phyloP scores from a whole-genome alignment of 148 eudicot genomes.

The Amaranthus cruentus region DNA sequence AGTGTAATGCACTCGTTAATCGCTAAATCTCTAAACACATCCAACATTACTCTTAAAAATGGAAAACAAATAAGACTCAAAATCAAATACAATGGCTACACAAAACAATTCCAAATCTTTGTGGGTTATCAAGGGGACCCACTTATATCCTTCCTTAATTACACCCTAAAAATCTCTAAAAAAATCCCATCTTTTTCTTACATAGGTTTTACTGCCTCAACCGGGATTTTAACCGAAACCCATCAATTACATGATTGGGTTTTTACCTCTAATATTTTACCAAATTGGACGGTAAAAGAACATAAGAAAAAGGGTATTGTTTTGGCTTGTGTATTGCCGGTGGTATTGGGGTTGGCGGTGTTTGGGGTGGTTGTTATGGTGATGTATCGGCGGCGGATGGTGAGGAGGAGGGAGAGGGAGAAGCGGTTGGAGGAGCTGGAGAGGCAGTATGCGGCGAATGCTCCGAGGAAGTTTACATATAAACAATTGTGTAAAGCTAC shows the following conservation, averaged over 20 bases:
- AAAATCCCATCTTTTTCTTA: conserved; percentile 38
- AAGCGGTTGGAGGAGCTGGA: conserved; percentile 43
- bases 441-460: conserved; percentile 41
- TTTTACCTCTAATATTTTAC: conserved; percentile 41
- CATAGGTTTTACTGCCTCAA: conserved; percentile 65
- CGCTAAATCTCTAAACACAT: conserved; percentile 29
- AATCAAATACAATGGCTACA: conserved; percentile 50
- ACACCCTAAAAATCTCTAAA: conserved; percentile 33
- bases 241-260: conserved; percentile 63
- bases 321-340: conserved; percentile 31
- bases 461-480: conserved; percentile 48
- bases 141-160: conserved; percentile 36
- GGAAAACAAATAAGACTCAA: conserved; percentile 42
- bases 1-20: conserved; percentile 37
- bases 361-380: conserved; percentile 24
- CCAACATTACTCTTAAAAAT: conserved; percentile 46
- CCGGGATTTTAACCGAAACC: conserved; percentile 43
- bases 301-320: conserved; percentile 16
- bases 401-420: conserved; percentile 19
- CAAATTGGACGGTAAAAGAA: conserved; percentile 32
- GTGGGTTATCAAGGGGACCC: conserved; percentile 41
- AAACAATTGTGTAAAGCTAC: conserved; percentile 61
- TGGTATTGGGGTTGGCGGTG: conserved; percentile 20
- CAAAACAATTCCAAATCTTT: conserved; percentile 35
- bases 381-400: conserved; percentile 14